These are phyloP conservation scores for Clarkia xantiana DNA, from an alignment of 345 rosid species.

Conservation along the genomic window DNA sequence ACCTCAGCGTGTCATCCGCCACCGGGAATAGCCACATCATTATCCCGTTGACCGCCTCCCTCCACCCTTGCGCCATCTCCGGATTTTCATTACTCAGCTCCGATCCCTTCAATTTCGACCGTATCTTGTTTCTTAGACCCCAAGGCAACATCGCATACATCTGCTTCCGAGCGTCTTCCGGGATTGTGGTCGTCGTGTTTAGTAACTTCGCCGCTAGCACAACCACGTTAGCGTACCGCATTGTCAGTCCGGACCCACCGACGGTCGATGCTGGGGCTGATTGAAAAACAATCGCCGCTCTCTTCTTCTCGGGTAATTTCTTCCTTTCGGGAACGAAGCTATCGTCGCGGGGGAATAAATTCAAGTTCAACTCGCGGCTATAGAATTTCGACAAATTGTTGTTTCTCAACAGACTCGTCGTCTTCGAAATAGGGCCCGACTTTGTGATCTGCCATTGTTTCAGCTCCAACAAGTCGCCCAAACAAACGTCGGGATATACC, in stretches of 20 bases:
- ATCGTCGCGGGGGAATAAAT: background rate
- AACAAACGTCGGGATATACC: slow-evolving; percentile 13
- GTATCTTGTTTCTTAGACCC: slow-evolving; percentile 9
- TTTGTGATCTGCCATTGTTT: slow-evolving; percentile 2
- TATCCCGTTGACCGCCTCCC: slow-evolving; percentile 26
- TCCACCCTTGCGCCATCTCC: slow-evolving; percentile 23
- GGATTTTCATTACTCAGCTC: no score
- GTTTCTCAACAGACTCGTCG: background rate
- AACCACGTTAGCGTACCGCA: slow-evolving; percentile 31
- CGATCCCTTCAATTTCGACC: no score
- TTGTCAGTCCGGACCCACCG: slow-evolving; percentile 35
- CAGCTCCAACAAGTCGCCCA: slow-evolving; percentile 1
- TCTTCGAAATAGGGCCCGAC: slow-evolving; percentile 17
- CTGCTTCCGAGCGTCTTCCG: slow-evolving; percentile 19
- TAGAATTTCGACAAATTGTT: slow-evolving; percentile 2
- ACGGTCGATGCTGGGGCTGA: slow-evolving; percentile 19
- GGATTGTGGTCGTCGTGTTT: slow-evolving; percentile 10
- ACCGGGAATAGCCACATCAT: slow-evolving; percentile 34
- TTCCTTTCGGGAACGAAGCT: background rate
- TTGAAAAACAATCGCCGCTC: slow-evolving; percentile 4
- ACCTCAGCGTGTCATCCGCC: slow-evolving; percentile 36
- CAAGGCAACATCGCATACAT: slow-evolving; percentile 31
- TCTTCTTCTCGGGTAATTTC: slow-evolving; percentile 1
- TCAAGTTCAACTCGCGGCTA: slow-evolving; percentile 10
- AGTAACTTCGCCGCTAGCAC: slow-evolving; percentile 19